These are phyloP conservation scores for Plasmodium berghei DNA, from an alignment of 169 alveolate genomes.

Conservation along the genomic window DNA sequence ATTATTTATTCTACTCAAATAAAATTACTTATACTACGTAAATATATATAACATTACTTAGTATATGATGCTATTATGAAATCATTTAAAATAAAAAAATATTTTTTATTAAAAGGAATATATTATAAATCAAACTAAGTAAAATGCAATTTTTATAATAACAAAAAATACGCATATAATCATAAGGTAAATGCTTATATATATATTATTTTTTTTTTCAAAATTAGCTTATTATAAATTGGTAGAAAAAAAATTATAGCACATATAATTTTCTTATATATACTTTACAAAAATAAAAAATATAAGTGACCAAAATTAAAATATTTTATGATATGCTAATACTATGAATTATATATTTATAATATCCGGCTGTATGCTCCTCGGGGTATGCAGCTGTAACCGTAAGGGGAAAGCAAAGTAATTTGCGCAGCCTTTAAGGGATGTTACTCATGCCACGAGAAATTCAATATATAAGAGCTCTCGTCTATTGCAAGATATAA, in stretches of 20 bases:
- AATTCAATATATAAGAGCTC: constrained; percentile 15
- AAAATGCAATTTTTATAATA: too few species aligned
- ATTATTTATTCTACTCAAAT: too few species aligned
- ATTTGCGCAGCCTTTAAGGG: constrained; percentile 29
- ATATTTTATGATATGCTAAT: constrained; percentile 22
- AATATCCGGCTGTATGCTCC: constrained; percentile 38
- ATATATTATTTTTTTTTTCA: neutral
- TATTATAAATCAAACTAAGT: too few species aligned
- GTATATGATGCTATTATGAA: too few species aligned
- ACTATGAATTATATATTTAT: neutral
- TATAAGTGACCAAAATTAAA: constrained; percentile 18
- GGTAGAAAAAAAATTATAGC: neutral
- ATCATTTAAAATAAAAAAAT: too few species aligned
- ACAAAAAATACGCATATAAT: too few species aligned
- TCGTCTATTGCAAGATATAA: constrained; percentile 69
- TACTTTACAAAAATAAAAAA: neutral
- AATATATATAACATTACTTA: too few species aligned
- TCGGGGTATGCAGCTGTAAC: constrained; percentile 51
- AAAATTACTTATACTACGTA: too few species aligned
- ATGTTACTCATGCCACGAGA: constrained; percentile 31
- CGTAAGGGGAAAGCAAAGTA: constrained; percentile 23
- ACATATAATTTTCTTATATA: neutral
- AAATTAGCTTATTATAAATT: neutral
- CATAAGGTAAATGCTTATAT: too few species aligned
- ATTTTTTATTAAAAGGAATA: too few species aligned